These are phyloP conservation scores for Auricularia heimuer DNA, from an alignment of 768 basidiomycete genomes.

Conservation along the genomic window DNA sequence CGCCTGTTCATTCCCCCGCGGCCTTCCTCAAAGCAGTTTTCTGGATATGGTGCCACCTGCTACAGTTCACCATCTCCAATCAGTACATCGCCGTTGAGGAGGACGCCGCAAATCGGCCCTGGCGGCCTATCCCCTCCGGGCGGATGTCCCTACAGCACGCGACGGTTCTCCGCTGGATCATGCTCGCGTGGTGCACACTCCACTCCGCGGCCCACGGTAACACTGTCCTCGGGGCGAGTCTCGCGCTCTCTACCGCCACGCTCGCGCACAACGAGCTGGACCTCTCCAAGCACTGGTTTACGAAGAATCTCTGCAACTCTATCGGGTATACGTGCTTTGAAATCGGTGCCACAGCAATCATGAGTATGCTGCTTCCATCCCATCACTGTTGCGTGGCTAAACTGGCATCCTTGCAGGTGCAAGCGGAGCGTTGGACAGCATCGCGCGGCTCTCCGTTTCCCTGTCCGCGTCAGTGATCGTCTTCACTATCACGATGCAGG, in stretches of 20 bases:
- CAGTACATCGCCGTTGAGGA: slow-evolving; percentile 33
- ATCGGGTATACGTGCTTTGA: slow-evolving; percentile 29
- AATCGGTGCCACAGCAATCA: slow-evolving; percentile 28
- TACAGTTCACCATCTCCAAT: slow-evolving; percentile 37
- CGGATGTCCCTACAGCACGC: slow-evolving; percentile 30
- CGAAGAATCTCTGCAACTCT: slow-evolving; percentile 30
- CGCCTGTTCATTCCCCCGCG: slow-evolving; percentile 18
- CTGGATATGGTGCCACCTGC: slow-evolving; percentile 38
- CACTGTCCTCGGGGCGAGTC: slow-evolving; percentile 24
- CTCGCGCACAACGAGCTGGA: slow-evolving; percentile 31
- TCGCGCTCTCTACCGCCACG: slow-evolving; percentile 24
- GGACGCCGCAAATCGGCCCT: slow-evolving; percentile 35
- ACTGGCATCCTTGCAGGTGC: too few species aligned
- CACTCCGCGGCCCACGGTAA: slow-evolving; percentile 25
- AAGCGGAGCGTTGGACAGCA: not conserved
- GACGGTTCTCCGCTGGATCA: slow-evolving; percentile 26
- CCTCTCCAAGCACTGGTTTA: slow-evolving; percentile 28
- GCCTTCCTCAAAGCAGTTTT: slow-evolving; percentile 20
- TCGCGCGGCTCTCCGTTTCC: slow-evolving; percentile 19
- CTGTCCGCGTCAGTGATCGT: not conserved
- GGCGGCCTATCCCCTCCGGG: slow-evolving; percentile 35
- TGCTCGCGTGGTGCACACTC: slow-evolving; percentile 26
- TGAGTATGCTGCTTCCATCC: slow-evolving; percentile 22
- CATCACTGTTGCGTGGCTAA: not conserved
- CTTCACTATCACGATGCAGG: slow-evolving; percentile 23